These are phyloP conservation scores for Chrysopogon serrulatus DNA, from an alignment of 176 grass and related monocot species.

Conservation along the genomic window DNA sequence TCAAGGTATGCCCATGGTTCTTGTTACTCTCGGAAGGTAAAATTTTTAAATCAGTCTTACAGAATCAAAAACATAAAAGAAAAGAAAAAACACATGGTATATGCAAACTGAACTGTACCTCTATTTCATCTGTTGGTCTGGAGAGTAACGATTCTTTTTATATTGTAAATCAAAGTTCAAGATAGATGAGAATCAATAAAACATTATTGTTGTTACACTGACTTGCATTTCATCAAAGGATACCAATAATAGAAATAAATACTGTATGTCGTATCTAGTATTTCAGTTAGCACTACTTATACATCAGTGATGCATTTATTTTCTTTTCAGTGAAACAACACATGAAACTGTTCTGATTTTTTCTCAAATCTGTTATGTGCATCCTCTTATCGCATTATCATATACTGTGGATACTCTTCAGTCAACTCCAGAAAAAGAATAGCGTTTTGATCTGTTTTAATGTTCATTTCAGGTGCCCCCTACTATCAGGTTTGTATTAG, in stretches of 20 bases:
- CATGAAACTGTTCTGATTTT: not conserved
- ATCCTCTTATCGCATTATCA: not conserved
- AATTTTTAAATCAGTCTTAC: not conserved
- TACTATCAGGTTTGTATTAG: constrained; percentile 79
- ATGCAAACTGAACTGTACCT: not conserved
- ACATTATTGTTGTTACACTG: not conserved
- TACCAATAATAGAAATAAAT: not conserved
- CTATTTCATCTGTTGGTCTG: not conserved
- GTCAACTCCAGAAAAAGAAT: not conserved
- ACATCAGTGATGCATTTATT: not conserved
- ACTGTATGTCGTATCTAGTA: not conserved
- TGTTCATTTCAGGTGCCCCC: constrained; percentile 70
- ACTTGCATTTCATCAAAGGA: not conserved
- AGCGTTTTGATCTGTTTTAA: constrained; percentile 34
- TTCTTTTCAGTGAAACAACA: not conserved
- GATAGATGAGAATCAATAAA: not conserved
- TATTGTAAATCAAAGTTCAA: not conserved
- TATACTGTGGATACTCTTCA: not conserved
- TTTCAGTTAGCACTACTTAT: not conserved
- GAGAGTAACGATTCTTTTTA: not conserved
- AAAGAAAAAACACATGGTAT: not conserved
- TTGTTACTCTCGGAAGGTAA: not conserved
- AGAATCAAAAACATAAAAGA: not conserved
- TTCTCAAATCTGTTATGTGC: not conserved
- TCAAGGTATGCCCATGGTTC: constrained; percentile 57